Evolutionary conservation across 2,329 filamentous ascomycete species (phyloP).

Genomic region (Lasiodiplodia theobromae): DNA sequence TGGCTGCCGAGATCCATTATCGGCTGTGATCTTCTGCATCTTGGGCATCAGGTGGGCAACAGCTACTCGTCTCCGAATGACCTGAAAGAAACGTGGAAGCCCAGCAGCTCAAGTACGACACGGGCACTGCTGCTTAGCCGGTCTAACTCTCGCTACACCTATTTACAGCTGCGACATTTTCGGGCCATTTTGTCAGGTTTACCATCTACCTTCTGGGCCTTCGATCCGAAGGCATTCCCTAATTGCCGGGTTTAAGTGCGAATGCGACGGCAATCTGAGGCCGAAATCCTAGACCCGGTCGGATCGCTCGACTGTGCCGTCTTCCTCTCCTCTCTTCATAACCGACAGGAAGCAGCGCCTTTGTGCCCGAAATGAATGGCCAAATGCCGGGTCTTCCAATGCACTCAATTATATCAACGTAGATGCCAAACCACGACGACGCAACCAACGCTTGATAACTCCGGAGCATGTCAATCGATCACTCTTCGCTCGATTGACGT

Average conservation of each 20-base stretch:
- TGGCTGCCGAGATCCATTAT: constrained; percentile 35
- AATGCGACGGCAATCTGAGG: neutral
- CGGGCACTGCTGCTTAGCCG: neutral
- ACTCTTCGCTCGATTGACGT: neutral
- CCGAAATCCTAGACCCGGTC: neutral
- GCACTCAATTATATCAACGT: neutral
- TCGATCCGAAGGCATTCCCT: constrained; percentile 13
- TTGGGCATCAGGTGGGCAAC: neutral
- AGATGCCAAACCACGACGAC: neutral
- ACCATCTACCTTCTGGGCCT: neutral
- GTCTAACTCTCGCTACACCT: neutral
- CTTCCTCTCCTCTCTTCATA: neutral
- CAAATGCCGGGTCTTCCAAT: neutral
- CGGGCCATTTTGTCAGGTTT: constrained; percentile 4
- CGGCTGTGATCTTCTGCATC: constrained; percentile 33
- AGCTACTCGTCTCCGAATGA: neutral
- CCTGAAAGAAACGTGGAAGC: neutral
- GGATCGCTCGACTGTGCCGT: neutral
- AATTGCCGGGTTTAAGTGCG: neutral
- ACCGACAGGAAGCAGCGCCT: neutral
- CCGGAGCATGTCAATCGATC: neutral
- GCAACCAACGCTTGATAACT: neutral
- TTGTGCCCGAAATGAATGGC: neutral
- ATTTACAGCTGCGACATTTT: constrained; percentile 12
- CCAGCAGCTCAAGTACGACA: neutral